Evolutionary conservation across 768 basidiomycete genomes (phyloP).

Genomic region (Dioszegia hungarica): DNA sequence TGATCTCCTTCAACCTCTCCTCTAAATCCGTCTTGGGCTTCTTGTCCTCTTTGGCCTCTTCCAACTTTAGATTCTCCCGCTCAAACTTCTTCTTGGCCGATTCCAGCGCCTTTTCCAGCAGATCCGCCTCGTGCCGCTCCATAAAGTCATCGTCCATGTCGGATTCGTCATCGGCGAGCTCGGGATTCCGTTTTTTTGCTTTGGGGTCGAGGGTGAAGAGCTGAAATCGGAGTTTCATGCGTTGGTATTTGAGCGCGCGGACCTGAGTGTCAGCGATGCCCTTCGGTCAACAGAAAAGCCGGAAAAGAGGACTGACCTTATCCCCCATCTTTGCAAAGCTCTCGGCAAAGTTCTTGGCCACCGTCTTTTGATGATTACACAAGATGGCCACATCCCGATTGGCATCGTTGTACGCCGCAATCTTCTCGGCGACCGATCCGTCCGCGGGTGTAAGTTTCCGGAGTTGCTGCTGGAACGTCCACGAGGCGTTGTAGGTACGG

Average conservation of each 20-base stretch:
- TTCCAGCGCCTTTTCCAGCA: slow-evolving; percentile 77
- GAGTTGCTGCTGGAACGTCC: slow-evolving; percentile 86
- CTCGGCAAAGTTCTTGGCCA: slow-evolving; percentile 84
- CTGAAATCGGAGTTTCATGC: slow-evolving; percentile 90
- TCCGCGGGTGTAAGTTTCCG: slow-evolving; percentile 64
- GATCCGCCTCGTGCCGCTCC: slow-evolving; percentile 67
- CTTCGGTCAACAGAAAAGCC: slow-evolving; percentile 25
- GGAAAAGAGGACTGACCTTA: no score
- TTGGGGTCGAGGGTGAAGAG: slow-evolving; percentile 73
- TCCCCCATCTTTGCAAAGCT: slow-evolving; percentile 92
- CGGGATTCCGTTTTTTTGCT: slow-evolving; percentile 66
- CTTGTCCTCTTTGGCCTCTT: slow-evolving; percentile 59
- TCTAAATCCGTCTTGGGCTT: slow-evolving; percentile 61
- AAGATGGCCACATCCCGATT: slow-evolving; percentile 95
- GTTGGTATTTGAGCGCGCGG: slow-evolving; percentile 85
- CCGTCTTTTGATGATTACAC: slow-evolving; percentile 97
- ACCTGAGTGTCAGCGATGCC: slow-evolving; percentile 54
- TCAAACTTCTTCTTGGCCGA: slow-evolving; percentile 87
- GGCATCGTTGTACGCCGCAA: slow-evolving; percentile 94
- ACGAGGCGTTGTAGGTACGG: slow-evolving; percentile 98
- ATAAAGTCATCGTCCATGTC: slow-evolving; percentile 94
- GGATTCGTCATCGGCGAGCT: slow-evolving; percentile 74
- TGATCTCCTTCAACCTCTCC: slow-evolving; percentile 64
- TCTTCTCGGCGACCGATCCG: slow-evolving; percentile 84
- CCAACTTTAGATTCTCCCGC: slow-evolving; percentile 68